Base-by-base conservation (phyloP, 768 basidiomycete genomes). In the Ramaria rubella region DNA sequence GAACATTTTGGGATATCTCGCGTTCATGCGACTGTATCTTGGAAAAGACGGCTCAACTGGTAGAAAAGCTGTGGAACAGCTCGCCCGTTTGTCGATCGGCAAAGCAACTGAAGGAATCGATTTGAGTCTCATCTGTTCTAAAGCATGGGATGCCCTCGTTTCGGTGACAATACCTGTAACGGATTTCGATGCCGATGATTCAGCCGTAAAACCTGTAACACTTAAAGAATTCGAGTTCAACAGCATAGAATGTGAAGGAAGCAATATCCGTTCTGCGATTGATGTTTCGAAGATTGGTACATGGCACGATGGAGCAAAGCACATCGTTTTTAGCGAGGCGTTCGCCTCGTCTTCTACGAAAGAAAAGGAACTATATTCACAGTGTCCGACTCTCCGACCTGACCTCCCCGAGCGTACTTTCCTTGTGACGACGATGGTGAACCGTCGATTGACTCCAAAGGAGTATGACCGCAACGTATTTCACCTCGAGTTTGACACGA, bases 401-500 rank as follows among this genome's bases (percentile, higher is more conserved):
- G 93, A 96, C 63, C 67, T 88, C 23, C 74, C 86, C 2, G 95
- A 97, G 58, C 85, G 86, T 65, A 98, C 94, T 23, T 97, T 81
- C 80, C 82, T 98, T 54, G 85, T 97, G 56, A 95, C 90, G 8
- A 94, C 93, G 69, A 82, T 85, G 5, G 94, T 96, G 69, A 98
- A 97, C 74, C 84, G 86, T 43, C 90, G 96, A 30, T 81, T 99
- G 48, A 98, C 96, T 1, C 96, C 96, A 30, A 70, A 82, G 62
- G 93, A 95, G 60, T 99, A 99, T 72, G 89, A 97, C 70, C 90
- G 96, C 63, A 98, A 99, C 71, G 94, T 99, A 30, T 98, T 98
- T 78, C 96, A 99, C 73, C 80, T 99, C 62, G 96, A 97, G 74
- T 94, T 99, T 67, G 84, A 94, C 68, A 92, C 90, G 2, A 75